Percentiles rank a stretch among this genome's conserved stretches.
Conservation (phyloP, 1,139 yeast species). For the Saccharomyces pastorianus region DNA sequence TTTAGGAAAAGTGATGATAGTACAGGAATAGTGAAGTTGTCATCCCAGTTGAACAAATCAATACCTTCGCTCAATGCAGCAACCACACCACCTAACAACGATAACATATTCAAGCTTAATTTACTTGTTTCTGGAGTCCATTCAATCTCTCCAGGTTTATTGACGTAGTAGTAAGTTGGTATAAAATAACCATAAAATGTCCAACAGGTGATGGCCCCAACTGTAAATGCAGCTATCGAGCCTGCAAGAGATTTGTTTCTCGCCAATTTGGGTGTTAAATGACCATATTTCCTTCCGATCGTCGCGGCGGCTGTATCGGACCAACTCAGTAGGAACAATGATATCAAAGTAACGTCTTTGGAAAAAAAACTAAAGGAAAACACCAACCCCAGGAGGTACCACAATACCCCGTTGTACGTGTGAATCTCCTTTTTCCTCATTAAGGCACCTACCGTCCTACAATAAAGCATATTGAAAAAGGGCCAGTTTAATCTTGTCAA, state of each 20-base stretch:
- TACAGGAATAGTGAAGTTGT: slow-evolving; percentile 89
- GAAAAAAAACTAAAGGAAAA: slow-evolving; percentile 63
- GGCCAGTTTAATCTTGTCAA: slow-evolving; percentile 55
- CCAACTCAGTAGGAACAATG: slow-evolving; percentile 82
- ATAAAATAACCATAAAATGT: slow-evolving; percentile 64
- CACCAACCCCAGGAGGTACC: slow-evolving; percentile 72
- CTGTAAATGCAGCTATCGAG: slow-evolving; percentile 67
- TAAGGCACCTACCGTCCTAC: slow-evolving; percentile 61
- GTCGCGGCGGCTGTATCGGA: slow-evolving; percentile 97
- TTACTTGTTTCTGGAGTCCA: slow-evolving; percentile 60
- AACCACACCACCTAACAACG: slow-evolving; percentile 63
- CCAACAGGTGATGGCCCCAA: slow-evolving; percentile 63
- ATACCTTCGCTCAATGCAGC: slow-evolving; percentile 85
- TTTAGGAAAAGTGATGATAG: slow-evolving; percentile 60
- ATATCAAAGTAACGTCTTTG: slow-evolving; percentile 71
- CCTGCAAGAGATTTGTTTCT: slow-evolving; percentile 82
- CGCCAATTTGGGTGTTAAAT: slow-evolving; percentile 70
- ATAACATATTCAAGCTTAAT: slow-evolving; percentile 44
- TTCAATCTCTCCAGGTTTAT: slow-evolving; percentile 45
- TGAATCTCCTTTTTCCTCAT: slow-evolving; percentile 76
- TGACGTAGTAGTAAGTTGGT: slow-evolving; percentile 48
- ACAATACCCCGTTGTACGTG: slow-evolving; percentile 71
- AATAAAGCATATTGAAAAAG: slow-evolving; percentile 54
- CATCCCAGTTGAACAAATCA: slow-evolving; percentile 70
- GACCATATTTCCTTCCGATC: slow-evolving; percentile 75